Percentiles rank a stretch among this genome's conserved stretches.
These are phyloP conservation scores for Leucosporidium creatinivorum DNA, from an alignment of 768 basidiomycete genomes.

Conservation along the genomic window DNA sequence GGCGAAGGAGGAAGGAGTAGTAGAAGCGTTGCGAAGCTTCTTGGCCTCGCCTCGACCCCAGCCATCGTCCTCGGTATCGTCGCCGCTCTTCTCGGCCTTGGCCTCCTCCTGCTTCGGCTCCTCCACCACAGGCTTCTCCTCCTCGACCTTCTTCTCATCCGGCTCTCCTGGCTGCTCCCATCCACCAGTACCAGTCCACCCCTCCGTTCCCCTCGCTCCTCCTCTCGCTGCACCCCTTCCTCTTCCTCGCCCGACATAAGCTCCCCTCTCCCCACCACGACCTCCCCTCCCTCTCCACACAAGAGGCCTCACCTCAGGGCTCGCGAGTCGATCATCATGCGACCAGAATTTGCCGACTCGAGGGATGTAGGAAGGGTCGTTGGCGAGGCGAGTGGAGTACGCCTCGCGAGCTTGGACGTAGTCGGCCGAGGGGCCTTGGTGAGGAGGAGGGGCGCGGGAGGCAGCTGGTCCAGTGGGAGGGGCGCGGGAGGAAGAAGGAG, in stretches of 20 bases:
- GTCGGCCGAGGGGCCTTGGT: not conserved
- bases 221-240: not conserved
- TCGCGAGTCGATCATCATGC: conserved; percentile 81
- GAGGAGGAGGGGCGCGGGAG: not conserved
- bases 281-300: conserved; percentile 61
- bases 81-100: not conserved
- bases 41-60: conserved; percentile 26
- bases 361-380: conserved; percentile 81
- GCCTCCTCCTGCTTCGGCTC: conserved; percentile 38
- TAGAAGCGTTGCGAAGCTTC: conserved; percentile 1
- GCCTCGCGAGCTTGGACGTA: conserved; percentile 60
- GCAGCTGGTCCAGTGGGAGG: too few relatives aligned
- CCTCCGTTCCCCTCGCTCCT: conserved; percentile 8
- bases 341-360: conserved; percentile 90
- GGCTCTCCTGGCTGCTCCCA: conserved; percentile 36
- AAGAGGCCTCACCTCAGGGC: conserved; percentile 70
- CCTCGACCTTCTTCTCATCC: conserved; percentile 58
- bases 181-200: conserved; percentile 27
- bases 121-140: conserved; percentile 44
- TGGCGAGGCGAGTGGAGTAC: conserved; percentile 72
- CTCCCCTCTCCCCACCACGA: not conserved
- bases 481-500: not conserved
- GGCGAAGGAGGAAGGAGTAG: not conserved
- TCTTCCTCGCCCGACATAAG: conserved; percentile 38
- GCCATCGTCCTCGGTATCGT: conserved; percentile 6